These are phyloP conservation scores for Verticillium nonalfalfae DNA, from an alignment of 2,329 filamentous ascomycete species.

Conservation along the genomic window DNA sequence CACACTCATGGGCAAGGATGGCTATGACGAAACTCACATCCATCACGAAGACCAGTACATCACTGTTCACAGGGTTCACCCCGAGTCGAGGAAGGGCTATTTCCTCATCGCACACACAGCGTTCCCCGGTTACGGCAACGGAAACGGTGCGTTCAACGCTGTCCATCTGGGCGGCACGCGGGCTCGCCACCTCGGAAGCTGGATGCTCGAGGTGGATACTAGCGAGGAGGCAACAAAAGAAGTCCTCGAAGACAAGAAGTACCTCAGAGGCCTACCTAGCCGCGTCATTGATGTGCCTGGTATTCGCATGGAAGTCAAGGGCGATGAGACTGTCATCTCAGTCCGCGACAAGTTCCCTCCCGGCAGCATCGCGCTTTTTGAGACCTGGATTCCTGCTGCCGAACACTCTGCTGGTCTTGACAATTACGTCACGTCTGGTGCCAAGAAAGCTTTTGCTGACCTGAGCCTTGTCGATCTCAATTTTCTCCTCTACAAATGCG, in stretches of 20 bases:
- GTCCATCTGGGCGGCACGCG: conserved; percentile 79
- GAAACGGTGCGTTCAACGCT: conserved; percentile 72
- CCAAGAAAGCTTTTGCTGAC: conserved; percentile 68
- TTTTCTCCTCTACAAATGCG: conserved; percentile 83
- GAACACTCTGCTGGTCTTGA: conserved; percentile 82
- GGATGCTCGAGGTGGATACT: conserved; percentile 86
- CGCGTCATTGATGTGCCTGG: conserved; percentile 68
- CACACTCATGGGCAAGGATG: conserved; percentile 89
- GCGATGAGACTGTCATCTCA: conserved; percentile 70
- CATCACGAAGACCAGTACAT: conserved; percentile 96
- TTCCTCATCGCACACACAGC: conserved; percentile 96
- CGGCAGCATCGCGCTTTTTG: conserved; percentile 89
- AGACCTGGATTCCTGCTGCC: conserved; percentile 88
- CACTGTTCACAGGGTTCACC: conserved; percentile 92
- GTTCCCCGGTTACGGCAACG: conserved; percentile 83
- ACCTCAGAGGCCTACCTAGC: conserved; percentile 78
- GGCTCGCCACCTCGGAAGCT: conserved; percentile 80
- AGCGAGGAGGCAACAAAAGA: conserved; percentile 60
- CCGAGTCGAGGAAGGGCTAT: conserved; percentile 84
- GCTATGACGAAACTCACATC: conserved; percentile 91
- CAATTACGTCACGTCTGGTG: conserved; percentile 77
- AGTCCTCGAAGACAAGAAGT: conserved; percentile 61
- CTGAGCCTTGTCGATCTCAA: conserved; percentile 81
- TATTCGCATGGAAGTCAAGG: conserved; percentile 65
- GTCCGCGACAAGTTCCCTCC: conserved; percentile 82